Base-by-base conservation (phyloP, 257 asterid species). In the Knoxia roxburghii region DNA sequence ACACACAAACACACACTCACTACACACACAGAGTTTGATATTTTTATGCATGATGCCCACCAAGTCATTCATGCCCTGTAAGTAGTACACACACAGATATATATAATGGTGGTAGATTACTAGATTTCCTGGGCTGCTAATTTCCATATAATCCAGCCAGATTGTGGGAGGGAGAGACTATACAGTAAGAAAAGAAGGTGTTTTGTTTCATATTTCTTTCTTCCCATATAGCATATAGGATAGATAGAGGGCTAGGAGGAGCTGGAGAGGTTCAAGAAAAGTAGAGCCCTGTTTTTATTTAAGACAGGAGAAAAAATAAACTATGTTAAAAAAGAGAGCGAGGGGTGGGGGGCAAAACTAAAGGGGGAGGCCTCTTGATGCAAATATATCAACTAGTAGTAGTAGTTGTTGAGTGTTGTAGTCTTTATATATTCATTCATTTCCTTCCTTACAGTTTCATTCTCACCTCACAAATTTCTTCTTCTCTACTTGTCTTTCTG, bases 271-370 rank as follows among this genome's bases (percentile, higher is more conserved):
- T 55, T 54, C 58, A 70, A 73, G 77, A 78, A 77, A 74, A 74
- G 82, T 66, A 67, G 37, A 70, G 66, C 62, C 67, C 60, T 70
- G 77, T 62, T 67, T 74, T 78, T 78, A 74, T 71, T 70, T 37
- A 37, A 65, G 41, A 61, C 48, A 60, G 41, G 41, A 3, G 57
- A 62, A n/a, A n/a, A n/a, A 56, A 65, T 74, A 79, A 74, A 74
- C 27, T 32, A 75, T 45, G 60, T 23, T 12, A 40, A 53, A 68
- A 37, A 29, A 72, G 51, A 5, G 23, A 9, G 9, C 4, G 9
- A 37, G 41, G 9, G 9, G 9, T 4, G 15, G 46, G 56, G 61
- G 32, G 48, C 32, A 53, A 61, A 73, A 29, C n/a, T n/a, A n/a
- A 37, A 37, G 41, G 41, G 46, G 12, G 64, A 33, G 63, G 53